Base-by-base conservation (phyloP, 371 early-diverging fungal genomes). In the Entomophthora muscae region DNA sequence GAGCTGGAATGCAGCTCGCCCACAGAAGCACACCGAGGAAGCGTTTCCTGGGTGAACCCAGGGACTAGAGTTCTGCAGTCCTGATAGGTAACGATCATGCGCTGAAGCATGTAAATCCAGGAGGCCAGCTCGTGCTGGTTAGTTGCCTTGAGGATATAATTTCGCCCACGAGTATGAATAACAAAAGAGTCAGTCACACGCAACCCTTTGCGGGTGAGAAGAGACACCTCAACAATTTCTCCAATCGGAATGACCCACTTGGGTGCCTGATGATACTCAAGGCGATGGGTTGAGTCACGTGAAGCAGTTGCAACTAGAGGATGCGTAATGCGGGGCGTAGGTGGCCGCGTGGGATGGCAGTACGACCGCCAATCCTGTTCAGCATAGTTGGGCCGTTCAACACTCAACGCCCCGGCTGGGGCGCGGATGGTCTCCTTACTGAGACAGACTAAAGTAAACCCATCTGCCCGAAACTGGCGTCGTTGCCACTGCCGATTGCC, bases 211-310 rank as follows among this genome's bases (percentile, higher is more conserved):
- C 64, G 23, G 7, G 64, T 56, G n/a, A 64, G 24, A 3, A 64
- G 31, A 10, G 30, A n/a, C 13, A 64, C 55, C 2, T 54, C 64
- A n/a, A 54, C 24, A 22, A 64, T 64, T 5, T 64, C 64, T 10
- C n/a, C 57, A 3, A 64, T 23, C 12, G 56, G 64, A 28, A 64
- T 64, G 56, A 64, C 32, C 64, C 64, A 64, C 52, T 64, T 64
- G 17, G 64, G 64, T 24, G 23, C 26, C 52, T 64, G 64, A 24
- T 63, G 53, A 22, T 64, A 64, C 13, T 17, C 23, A 1, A 55
- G 30, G 23, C 7, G 22, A 27, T 13, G 23, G 1, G 63, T 10
- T 22, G 26, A 10, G 7, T 23, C 32, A 3, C 28, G 58, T 17
- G 17, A 17, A 3, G 58, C 17, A 22, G 64, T 64, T 1, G 64